Evolutionary conservation across 768 basidiomycete species (phyloP), one percentile per base, ranked within the genome.

Genomic region (Megacollybia marginata): DNA sequence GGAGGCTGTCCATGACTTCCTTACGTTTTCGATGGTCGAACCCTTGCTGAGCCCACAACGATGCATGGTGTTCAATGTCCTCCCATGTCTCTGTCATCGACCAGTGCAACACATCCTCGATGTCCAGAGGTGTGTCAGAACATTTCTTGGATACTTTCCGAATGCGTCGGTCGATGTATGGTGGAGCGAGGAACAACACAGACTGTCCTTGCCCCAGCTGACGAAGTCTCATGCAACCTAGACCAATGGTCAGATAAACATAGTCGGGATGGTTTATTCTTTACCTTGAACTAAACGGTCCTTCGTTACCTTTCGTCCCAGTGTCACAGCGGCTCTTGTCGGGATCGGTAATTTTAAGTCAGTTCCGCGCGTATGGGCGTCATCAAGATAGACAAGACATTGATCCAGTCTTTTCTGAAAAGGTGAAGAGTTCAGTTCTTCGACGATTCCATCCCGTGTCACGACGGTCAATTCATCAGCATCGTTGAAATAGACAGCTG

Each of bases 201-300:
- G 75, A 71, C 48, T 78, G 76, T 0, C 70, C 71, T 9, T 61
- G 56, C 10, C 77, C 77, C 1, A 78, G 64, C 54, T 69, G 65
- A 2, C 77, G 66, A 76, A 78, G 75, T 11, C 76, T 64, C 76
- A 78, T 78, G 48, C 76, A 78, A 3, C 75, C 76, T 77, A 46
- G 32, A n/a, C 36, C 31, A 52, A 50, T 6, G 62, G 49, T 5
- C 51, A 42, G 15, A 68, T 47, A 78, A 72, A 1, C 52, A 47
- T 12, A 55, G 78, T 2, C 74, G 75, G 76, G 34, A 10, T 15
- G 18, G 8, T 40, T 40, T 13, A 40, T 18, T 40, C 8, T 4
- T 13, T 40, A 44, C 44, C 44, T 44, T 44, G 44, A 5, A 44
- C 44, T 5, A 80, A 55, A 42, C 71, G 64, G 61, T 80, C 79